phyloP scores from a whole-genome alignment of 2,329 filamentous ascomycete species.

The Helicocarpus griseus region DNA sequence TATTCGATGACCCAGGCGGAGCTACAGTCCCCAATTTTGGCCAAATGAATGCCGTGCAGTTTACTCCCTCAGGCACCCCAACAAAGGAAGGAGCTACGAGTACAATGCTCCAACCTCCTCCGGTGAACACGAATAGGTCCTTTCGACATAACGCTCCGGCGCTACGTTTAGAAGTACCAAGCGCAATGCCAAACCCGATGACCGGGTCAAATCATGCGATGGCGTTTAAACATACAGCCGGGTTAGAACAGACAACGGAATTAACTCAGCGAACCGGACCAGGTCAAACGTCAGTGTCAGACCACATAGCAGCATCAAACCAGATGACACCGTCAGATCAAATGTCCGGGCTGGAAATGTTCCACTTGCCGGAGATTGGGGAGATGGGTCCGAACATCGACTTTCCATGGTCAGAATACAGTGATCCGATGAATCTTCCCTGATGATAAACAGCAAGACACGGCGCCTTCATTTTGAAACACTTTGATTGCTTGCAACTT shows the following conservation, averaged over 20 bases:
- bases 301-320: not conserved
- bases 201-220: too few relatives aligned
- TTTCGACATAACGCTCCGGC: not conserved
- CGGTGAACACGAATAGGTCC: not conserved
- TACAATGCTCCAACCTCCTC: not conserved
- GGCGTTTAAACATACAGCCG: too few relatives aligned
- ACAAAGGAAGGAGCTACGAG: not conserved
- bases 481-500: not conserved
- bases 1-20: not conserved
- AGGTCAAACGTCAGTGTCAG: too few relatives aligned
- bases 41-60: not conserved
- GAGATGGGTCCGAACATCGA: not conserved
- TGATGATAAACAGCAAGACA: not conserved
- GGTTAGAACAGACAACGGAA: too few relatives aligned
- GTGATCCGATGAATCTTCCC: not conserved
- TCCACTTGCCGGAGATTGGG: not conserved
- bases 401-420: not conserved
- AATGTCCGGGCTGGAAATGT: too few relatives aligned
- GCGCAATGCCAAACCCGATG: too few relatives aligned
- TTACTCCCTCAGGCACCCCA: not conserved
- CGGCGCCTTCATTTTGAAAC: not conserved
- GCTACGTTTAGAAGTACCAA: not conserved
- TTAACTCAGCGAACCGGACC: too few relatives aligned
- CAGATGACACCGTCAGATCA: not conserved
- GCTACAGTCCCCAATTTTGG: not conserved